Conservation (phyloP, 192 early-diverging fungal species). For the Coemansia sp. region DNA sequence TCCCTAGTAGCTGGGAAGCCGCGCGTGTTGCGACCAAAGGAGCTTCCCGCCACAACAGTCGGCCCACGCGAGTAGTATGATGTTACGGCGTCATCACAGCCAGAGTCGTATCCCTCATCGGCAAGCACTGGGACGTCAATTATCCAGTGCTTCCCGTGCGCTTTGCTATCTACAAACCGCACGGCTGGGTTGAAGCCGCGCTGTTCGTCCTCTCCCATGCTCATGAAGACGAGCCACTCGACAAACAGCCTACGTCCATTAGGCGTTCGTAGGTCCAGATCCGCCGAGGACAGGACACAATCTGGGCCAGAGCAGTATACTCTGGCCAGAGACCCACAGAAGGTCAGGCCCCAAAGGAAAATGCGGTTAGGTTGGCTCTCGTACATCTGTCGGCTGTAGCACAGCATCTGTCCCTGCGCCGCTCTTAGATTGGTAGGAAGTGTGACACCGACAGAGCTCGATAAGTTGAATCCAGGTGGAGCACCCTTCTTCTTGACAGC, state of each 20-base stretch:
- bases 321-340: constrained; percentile 8
- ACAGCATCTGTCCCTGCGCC: constrained; percentile 10
- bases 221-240: constrained; percentile 14
- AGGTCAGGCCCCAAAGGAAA: constrained; percentile 33
- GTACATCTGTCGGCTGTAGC: constrained; percentile 18
- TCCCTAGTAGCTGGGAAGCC: constrained; percentile 11
- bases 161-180: neutral
- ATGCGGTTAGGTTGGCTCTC: constrained; percentile 12
- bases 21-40: constrained; percentile 18
- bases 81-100: too few species aligned
- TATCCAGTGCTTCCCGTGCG: neutral
- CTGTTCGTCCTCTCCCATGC: constrained; percentile 10
- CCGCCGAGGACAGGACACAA: neutral
- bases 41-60: neutral
- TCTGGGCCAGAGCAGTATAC: constrained; percentile 5
- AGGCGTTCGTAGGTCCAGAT: constrained; percentile 10
- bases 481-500: neutral
- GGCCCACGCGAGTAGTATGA: constrained; percentile 5
- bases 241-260: constrained; percentile 7
- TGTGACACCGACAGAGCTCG: neutral
- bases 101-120: neutral
- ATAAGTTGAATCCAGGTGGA: neutral
- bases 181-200: constrained; percentile 18
- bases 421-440: neutral
- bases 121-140: neutral